These are phyloP conservation scores for Mucor racemosus DNA, from an alignment of 371 early-diverging fungal genomes.

Conservation along the genomic window DNA sequence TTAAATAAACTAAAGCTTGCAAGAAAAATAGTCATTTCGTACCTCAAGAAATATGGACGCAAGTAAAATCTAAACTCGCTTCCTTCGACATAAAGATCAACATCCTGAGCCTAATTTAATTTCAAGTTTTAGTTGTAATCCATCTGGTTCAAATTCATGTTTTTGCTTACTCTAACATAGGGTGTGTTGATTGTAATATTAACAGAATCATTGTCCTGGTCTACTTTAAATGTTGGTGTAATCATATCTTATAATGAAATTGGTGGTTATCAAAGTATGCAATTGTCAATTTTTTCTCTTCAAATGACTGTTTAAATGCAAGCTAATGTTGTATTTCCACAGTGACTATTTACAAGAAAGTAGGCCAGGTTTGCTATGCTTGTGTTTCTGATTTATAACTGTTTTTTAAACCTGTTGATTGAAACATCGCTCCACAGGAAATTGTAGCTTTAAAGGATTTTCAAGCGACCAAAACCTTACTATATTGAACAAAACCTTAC, in stretches of 20 bases:
- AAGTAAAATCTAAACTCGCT: slow-evolving; percentile 80
- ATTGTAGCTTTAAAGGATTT: too few species aligned
- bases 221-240: slow-evolving; percentile 86
- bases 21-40: neutral
- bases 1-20: neutral
- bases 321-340: too few species aligned
- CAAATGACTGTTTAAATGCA: too few species aligned
- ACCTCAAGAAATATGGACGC: slow-evolving; percentile 86
- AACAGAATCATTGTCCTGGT: slow-evolving; percentile 79
- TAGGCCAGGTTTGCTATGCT: too few species aligned
- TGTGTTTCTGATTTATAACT: too few species aligned
- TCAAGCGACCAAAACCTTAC: too few species aligned
- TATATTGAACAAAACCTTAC: too few species aligned
- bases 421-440: too few species aligned
- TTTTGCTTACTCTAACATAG: slow-evolving; percentile 74
- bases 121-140: neutral
- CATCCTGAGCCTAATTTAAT: slow-evolving; percentile 72
- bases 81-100: slow-evolving; percentile 79
- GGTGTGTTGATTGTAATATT: slow-evolving; percentile 80
- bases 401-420: too few species aligned
- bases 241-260: slow-evolving; percentile 66
- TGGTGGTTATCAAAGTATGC: neutral
- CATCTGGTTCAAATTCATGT: too few species aligned
- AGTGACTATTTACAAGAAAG: too few species aligned
- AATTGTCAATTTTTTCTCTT: neutral